Conservation (phyloP, 148 eudicot genomes). For the Vaccinium vitisidaea region DNA sequence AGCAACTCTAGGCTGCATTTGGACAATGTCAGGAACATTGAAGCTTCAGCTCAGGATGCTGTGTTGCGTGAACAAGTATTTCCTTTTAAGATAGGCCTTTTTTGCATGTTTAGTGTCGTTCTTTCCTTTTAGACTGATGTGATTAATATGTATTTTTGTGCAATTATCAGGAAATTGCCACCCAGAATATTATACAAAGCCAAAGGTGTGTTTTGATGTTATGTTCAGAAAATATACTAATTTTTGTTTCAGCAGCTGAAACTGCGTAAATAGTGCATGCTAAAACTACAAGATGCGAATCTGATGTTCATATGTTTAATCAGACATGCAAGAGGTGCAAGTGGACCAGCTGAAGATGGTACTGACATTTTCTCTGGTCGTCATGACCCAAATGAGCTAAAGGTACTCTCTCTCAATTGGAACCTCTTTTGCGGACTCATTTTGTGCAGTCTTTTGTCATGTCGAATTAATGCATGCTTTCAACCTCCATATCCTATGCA, state of each 20-base stretch:
- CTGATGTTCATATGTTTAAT: slow-evolving; percentile 23
- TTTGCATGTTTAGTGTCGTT: slow-evolving; percentile 1
- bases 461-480: not conserved
- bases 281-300: slow-evolving; percentile 18
- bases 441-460: not conserved
- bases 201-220: slow-evolving; percentile 58
- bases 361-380: slow-evolving; percentile 65
- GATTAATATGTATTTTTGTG: slow-evolving; percentile 23
- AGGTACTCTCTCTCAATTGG: slow-evolving; percentile 34
- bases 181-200: slow-evolving; percentile 65
- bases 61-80: slow-evolving; percentile 89
- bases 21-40: slow-evolving; percentile 44
- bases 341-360: slow-evolving; percentile 55
- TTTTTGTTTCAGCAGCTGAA: not conserved
- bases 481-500: slow-evolving; percentile 18
- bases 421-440: not conserved
- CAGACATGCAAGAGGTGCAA: slow-evolving; percentile 58
- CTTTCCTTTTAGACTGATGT: slow-evolving; percentile 13
- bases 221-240: not conserved
- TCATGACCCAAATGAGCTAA: slow-evolving; percentile 79
- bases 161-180: slow-evolving; percentile 62
- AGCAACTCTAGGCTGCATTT: slow-evolving; percentile 30
- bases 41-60: slow-evolving; percentile 77
- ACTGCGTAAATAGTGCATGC: not conserved
- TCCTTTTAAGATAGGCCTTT: slow-evolving; percentile 2